Base-by-base conservation (phyloP, 805 yeast genomes). In the Myxozyma neotropica region DNA sequence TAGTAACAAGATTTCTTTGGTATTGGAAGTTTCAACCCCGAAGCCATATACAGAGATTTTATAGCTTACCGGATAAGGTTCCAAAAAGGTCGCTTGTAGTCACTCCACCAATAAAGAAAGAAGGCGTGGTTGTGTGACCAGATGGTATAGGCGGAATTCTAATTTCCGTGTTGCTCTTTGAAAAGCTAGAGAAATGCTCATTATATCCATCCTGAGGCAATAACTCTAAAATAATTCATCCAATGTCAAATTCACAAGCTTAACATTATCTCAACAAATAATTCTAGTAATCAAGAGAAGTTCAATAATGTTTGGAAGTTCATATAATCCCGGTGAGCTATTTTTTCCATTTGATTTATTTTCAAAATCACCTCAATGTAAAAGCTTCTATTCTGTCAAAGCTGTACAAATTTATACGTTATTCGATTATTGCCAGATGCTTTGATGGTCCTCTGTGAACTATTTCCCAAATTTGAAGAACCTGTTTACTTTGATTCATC, bases 41-140 rank as follows among this genome's bases (percentile, higher is more conserved):
- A 19, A 35, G 8, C 63, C 63, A 17, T 36, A 35, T 1, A 57
- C n/a, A 1, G 61, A 29, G 24, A 58, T 26, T 35, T 29, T 6
- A 29, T 31, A 13, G 39, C n/a, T 40, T 46, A 36, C 39, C 36
- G n/a, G n/a, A n/a, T 23, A 21, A 19, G 26, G 55, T 26, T 10
- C 45, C 55, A 12, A 42, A 13, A 8, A 48, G 21, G 17, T 8
- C 33, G 15, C 38, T 27, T 45, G 27, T 24, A 2, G 35, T 4
- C 12, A 21, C 35, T 2, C 27, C 27, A 2, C 21, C 2, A 12
- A 13, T 15, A 24, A 33, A 5, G 10, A 31, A 15, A 10, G 48
- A 24, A 5, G 48, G 35, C n/a, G 2, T n/a, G n/a, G 35, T 6
- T 24, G 31, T 44, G 7, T 21, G 35, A 21, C 19, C 15, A 26